Evolutionary conservation across 139 green algal species (phyloP).

Genomic region (Protoeuglena noctilucae): DNA sequence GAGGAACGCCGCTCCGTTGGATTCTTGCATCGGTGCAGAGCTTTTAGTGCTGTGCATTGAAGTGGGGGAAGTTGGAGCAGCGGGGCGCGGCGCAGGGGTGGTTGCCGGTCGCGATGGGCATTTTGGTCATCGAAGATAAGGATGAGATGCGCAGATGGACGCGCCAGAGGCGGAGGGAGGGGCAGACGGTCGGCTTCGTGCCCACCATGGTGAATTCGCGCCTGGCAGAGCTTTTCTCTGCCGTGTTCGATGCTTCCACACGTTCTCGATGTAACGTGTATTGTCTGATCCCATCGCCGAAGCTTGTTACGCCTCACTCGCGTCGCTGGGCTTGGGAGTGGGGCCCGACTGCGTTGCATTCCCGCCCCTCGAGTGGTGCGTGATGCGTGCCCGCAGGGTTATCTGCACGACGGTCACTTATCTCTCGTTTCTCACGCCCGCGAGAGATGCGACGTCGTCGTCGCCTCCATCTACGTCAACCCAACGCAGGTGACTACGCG

Average conservation of each 20-base stretch:
- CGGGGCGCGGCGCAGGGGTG: too few relatives aligned
- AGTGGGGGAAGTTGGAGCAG: too few relatives aligned
- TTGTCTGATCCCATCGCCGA: not conserved
- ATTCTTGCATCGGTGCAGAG: too few relatives aligned
- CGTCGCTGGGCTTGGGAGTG: not conserved
- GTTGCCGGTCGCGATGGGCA: too few relatives aligned
- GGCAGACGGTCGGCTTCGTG: conserved; percentile 66
- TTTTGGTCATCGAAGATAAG: too few relatives aligned
- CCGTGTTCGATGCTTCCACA: not conserved
- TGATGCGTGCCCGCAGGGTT: conserved; percentile 62
- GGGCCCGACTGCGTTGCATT: too few relatives aligned
- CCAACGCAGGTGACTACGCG: conserved; percentile 57
- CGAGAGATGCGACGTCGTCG: conserved; percentile 55
- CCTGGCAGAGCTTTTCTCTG: not conserved
- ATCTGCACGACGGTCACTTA: conserved; percentile 85
- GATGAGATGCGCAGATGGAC: conserved; percentile 65
- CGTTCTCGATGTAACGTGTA: not conserved
- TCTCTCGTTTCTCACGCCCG: conserved; percentile 45
- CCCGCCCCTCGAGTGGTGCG: too few relatives aligned
- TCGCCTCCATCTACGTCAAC: conserved; percentile 96
- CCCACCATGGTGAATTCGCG: conserved; percentile 86
- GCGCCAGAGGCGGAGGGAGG: conserved; percentile 29
- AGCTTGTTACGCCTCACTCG: not conserved
- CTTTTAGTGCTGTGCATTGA: too few relatives aligned
- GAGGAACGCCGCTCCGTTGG: too few relatives aligned